phyloP scores from a whole-genome alignment of 306 rosid genomes.

The Sophora flavescens region DNA sequence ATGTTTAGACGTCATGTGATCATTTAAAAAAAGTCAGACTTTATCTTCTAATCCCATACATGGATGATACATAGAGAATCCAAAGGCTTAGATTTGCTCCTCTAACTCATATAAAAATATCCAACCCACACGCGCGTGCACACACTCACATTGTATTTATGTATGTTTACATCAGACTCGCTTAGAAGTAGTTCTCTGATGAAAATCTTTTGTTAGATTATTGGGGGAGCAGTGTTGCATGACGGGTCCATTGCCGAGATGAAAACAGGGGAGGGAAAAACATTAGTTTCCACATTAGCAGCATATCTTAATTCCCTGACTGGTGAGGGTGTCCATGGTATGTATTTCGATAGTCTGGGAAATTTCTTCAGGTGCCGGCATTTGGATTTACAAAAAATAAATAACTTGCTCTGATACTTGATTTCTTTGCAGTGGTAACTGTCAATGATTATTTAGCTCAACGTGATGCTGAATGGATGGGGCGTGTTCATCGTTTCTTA shows the following conservation, averaged over 20 bases:
- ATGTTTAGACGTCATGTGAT: too few species aligned
- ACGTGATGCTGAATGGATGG: constrained; percentile 99
- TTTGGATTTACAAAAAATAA: constrained; percentile 13
- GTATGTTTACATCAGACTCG: constrained; percentile 11
- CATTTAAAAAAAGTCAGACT: too few species aligned
- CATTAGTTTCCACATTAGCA: constrained; percentile 89
- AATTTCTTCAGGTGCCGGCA: constrained; percentile 30
- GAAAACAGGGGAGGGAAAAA: constrained; percentile 99
- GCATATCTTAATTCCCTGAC: constrained; percentile 95
- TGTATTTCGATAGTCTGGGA: constrained; percentile 33
- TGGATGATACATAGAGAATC: too few species aligned
- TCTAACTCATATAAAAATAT: too few species aligned
- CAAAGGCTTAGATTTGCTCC: too few species aligned
- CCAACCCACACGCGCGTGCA: too few species aligned
- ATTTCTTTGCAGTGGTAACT: constrained; percentile 74
- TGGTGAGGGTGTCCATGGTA: constrained; percentile 96
- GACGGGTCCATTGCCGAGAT: constrained; percentile 98
- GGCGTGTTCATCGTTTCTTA: constrained; percentile 91
- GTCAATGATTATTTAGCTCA: constrained; percentile 98
- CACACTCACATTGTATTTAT: background rate
- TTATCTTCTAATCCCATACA: too few species aligned
- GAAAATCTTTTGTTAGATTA: constrained; percentile 63
- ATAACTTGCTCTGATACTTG: constrained; percentile 25
- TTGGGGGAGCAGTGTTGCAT: constrained; percentile 97
- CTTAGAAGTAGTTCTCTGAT: constrained; percentile 15